phyloP scores from a whole-genome alignment of 345 rosid species.

The Abelmoschus esculentus region DNA sequence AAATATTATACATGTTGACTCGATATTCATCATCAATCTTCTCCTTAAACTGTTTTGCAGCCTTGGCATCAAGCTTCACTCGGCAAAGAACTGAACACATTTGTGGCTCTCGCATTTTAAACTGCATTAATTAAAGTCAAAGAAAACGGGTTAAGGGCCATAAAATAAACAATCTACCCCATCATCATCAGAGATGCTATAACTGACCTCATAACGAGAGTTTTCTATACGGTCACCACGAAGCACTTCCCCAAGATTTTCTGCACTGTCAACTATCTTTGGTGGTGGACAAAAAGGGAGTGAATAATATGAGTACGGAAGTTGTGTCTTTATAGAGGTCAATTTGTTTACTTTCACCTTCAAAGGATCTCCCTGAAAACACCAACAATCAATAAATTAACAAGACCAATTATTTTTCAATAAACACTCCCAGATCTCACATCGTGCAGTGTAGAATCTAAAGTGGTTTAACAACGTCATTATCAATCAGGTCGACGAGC shows the following conservation, averaged over 20 bases:
- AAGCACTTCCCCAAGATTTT: slow-evolving; percentile 97
- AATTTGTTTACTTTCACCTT: slow-evolving; percentile 87
- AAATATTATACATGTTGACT: slow-evolving; percentile 67
- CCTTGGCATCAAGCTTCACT: slow-evolving; percentile 46
- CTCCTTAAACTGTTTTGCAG: slow-evolving; percentile 65
- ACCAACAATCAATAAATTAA: background rate
- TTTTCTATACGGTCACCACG: slow-evolving; percentile 97
- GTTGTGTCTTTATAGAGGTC: slow-evolving; percentile 88
- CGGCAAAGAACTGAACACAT: slow-evolving; percentile 70
- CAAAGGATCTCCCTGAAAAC: slow-evolving; percentile 67
- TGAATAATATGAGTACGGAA: slow-evolving; percentile 79
- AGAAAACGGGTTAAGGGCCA: slow-evolving; percentile 8
- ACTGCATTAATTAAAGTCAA: slow-evolving; percentile 37
- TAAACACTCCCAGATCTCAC: background rate
- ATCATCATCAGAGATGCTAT: background rate
- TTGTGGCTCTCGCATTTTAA: slow-evolving; percentile 82
- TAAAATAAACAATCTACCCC: background rate
- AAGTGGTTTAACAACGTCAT: background rate
- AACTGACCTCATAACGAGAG: slow-evolving; percentile 70
- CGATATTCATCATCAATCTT: slow-evolving; percentile 90
- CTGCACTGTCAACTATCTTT: slow-evolving; percentile 79
- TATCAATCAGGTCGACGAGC: background rate
- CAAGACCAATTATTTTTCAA: background rate
- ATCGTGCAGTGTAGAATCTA: background rate
- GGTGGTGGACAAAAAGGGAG: slow-evolving; percentile 66